phyloP scores from a whole-genome alignment of 495 filamentous ascomycete genomes.

The Penicillium turbatum region DNA sequence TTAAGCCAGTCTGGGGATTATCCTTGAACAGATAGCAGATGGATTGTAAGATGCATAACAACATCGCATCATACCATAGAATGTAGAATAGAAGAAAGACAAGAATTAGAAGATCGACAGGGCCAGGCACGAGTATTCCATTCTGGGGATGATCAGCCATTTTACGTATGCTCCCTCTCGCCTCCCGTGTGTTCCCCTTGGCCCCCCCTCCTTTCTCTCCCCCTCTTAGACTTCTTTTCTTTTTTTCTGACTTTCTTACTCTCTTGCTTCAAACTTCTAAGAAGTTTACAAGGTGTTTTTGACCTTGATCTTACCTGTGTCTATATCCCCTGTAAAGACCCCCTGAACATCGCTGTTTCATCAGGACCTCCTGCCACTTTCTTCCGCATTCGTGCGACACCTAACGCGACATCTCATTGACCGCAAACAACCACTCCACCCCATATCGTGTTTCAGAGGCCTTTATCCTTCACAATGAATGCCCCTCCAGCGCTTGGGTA shows the following conservation, averaged over 20 bases:
- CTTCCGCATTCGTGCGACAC: slow-evolving; percentile 21
- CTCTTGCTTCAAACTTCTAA: background rate
- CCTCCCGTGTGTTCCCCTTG: slow-evolving; percentile 15
- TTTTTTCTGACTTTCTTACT: background rate
- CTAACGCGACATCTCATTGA: slow-evolving; percentile 9
- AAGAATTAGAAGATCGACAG: slow-evolving; percentile 2
- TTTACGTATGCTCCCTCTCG: slow-evolving; percentile 10
- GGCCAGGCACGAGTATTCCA: background rate
- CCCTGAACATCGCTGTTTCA: slow-evolving; percentile 6
- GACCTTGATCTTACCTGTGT: slow-evolving; percentile 1
- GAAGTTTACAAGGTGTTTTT: background rate
- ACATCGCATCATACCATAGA: background rate
- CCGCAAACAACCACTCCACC: slow-evolving; percentile 18
- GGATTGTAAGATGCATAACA: too few relatives aligned
- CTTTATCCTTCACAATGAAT: slow-evolving; percentile 30
- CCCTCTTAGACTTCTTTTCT: slow-evolving; percentile 1
- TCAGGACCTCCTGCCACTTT: slow-evolving; percentile 3
- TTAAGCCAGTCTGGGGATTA: slow-evolving; percentile 10
- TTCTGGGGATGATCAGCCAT: background rate
- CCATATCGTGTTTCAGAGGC: slow-evolving; percentile 19
- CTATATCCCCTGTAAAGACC: background rate
- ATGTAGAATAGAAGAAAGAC: background rate
- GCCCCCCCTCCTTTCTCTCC: background rate
- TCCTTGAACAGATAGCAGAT: slow-evolving; percentile 1
- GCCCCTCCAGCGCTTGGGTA: slow-evolving; percentile 38